Evolutionary conservation across 192 early-diverging fungal genomes (phyloP).

Genomic region (Coemansia sp.): DNA sequence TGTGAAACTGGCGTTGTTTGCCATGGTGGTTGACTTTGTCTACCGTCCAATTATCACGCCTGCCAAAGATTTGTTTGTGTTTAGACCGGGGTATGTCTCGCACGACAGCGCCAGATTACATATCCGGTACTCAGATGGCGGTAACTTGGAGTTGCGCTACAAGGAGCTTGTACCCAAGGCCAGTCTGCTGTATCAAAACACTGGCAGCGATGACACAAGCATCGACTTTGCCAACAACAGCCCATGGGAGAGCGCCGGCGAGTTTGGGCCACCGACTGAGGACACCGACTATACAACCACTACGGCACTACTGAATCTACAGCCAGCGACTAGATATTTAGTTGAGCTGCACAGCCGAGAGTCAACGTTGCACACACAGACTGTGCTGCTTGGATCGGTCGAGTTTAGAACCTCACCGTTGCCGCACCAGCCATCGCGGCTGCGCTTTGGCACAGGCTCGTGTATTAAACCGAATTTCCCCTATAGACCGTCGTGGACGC

Average conservation of each 20-base stretch:
- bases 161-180: background rate
- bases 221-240: background rate
- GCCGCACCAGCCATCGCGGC: slow-evolving; percentile 20
- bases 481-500: slow-evolving; percentile 27
- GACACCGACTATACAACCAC: slow-evolving; percentile 34
- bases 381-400: slow-evolving; percentile 27
- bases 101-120: slow-evolving; percentile 45
- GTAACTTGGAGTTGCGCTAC: slow-evolving; percentile 44
- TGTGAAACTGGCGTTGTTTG: slow-evolving; percentile 31
- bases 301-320: slow-evolving; percentile 23
- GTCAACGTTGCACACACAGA: slow-evolving; percentile 22
- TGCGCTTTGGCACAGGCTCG: slow-evolving; percentile 51
- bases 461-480: slow-evolving; percentile 58
- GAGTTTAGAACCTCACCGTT: slow-evolving; percentile 38
- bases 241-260: slow-evolving; percentile 39
- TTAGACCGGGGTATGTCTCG: slow-evolving; percentile 44
- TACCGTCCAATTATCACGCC: slow-evolving; percentile 42
- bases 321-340: slow-evolving; percentile 36
- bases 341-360: slow-evolving; percentile 35
- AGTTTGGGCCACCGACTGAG: slow-evolving; percentile 22
- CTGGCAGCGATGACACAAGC: background rate
- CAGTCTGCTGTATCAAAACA: background rate
- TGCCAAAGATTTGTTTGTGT: slow-evolving; percentile 28
- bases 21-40: slow-evolving; percentile 53
- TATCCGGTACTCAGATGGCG: slow-evolving; percentile 36